These are phyloP conservation scores for Priceomyces carsonii DNA, from an alignment of 805 yeast genomes.

Conservation along the genomic window DNA sequence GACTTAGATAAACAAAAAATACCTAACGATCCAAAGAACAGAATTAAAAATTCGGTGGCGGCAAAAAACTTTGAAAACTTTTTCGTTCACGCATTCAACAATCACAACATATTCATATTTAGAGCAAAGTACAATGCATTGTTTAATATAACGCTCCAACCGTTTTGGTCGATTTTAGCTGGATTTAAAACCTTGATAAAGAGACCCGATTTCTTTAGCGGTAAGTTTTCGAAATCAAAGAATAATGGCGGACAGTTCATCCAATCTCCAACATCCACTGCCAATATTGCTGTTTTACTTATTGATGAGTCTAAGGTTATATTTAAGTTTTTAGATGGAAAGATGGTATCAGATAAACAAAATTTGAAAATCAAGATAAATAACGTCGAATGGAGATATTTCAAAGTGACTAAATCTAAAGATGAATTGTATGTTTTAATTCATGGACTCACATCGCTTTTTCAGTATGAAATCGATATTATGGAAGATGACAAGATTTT, in stretches of 20 bases:
- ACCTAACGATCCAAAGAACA: slow-evolving; percentile 1
- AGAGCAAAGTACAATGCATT: slow-evolving; percentile 8
- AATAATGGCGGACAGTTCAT: slow-evolving; percentile 23
- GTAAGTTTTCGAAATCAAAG: slow-evolving; percentile 24
- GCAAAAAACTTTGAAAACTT: slow-evolving; percentile 29
- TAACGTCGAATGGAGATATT: slow-evolving; percentile 34
- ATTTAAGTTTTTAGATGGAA: slow-evolving; percentile 22
- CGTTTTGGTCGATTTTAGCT: slow-evolving; percentile 45
- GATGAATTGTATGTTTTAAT: slow-evolving; percentile 22
- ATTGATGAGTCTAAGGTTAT: slow-evolving; percentile 33
- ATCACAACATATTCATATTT: slow-evolving; percentile 14
- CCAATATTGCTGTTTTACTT: slow-evolving; percentile 21
- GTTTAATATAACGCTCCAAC: slow-evolving; percentile 27
- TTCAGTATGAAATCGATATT: slow-evolving; percentile 39
- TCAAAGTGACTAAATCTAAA: slow-evolving; percentile 14
- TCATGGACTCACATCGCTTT: slow-evolving; percentile 37
- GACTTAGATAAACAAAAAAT: background rate
- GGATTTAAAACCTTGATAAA: slow-evolving; percentile 33
- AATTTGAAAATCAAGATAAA: slow-evolving; percentile 27
- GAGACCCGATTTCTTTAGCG: slow-evolving; percentile 32
- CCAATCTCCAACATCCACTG: slow-evolving; percentile 4
- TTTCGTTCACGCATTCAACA: slow-evolving; percentile 23
- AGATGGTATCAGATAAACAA: slow-evolving; percentile 5
- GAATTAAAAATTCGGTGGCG: slow-evolving; percentile 12
- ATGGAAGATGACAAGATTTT: slow-evolving; percentile 13